phyloP scores from a whole-genome alignment of 2,329 filamentous ascomycete species.

The Davidsoniella virescens region DNA sequence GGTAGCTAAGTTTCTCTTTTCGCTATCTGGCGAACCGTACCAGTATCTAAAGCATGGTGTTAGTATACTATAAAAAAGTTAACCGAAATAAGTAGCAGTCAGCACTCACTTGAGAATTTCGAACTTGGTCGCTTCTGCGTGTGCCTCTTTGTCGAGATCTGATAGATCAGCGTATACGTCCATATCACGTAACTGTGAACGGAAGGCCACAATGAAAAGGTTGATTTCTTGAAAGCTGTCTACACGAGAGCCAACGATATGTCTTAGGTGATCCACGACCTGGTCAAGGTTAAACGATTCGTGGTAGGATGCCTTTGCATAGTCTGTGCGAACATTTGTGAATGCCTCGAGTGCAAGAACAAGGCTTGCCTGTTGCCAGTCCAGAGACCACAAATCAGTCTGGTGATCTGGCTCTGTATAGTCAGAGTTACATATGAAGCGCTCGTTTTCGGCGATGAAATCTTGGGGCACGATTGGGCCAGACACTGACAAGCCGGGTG shows the following conservation, averaged over 20 bases:
- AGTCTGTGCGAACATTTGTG: conserved; percentile 46
- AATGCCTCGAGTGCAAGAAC: conserved; percentile 54
- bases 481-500: neutral
- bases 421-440: conserved; percentile 51
- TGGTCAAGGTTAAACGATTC: conserved; percentile 62
- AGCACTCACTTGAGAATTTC: conserved; percentile 58
- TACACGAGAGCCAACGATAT: conserved; percentile 13
- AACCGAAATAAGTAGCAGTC: neutral
- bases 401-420: conserved; percentile 57
- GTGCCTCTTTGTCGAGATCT: conserved; percentile 59
- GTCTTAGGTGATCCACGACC: conserved; percentile 41
- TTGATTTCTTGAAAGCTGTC: conserved; percentile 46
- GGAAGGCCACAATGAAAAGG: conserved; percentile 78
- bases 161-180: conserved; percentile 54
- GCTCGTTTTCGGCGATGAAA: conserved; percentile 9
- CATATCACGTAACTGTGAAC: conserved; percentile 51
- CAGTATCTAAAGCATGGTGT: conserved; percentile 48
- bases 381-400: conserved; percentile 52
- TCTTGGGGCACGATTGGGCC: conserved; percentile 3
- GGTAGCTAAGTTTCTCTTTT: conserved; percentile 67
- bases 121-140: conserved; percentile 66
- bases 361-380: conserved; percentile 50
- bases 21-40: conserved; percentile 59
- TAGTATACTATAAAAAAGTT: conserved; percentile 1
- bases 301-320: conserved; percentile 58